Conservation (phyloP, 306 rosid species). For the Vigna reflexopilosa region DNA sequence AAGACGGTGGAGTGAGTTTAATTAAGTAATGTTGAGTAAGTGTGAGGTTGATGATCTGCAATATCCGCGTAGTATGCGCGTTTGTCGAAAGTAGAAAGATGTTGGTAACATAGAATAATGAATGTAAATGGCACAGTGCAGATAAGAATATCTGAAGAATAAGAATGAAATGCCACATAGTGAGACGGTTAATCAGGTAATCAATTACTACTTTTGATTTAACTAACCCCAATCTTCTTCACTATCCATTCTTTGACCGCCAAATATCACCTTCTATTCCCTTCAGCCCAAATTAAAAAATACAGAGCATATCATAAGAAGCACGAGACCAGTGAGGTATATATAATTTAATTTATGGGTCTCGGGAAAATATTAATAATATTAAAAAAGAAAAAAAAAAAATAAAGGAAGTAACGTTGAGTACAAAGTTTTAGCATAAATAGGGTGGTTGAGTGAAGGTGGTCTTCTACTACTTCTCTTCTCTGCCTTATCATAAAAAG, state of each 20-base stretch:
- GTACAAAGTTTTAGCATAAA: conserved; percentile 43
- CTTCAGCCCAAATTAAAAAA: no score
- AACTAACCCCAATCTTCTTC: conserved; percentile 30
- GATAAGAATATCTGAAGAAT: background rate
- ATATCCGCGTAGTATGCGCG: conserved; percentile 45
- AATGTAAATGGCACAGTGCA: background rate
- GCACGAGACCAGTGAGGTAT: background rate
- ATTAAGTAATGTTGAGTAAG: background rate
- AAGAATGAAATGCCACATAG: background rate
- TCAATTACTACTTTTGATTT: conserved; percentile 24
- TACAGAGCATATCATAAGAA: no score
- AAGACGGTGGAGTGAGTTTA: background rate
- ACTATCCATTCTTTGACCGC: conserved; percentile 36
- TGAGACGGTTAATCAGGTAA: background rate
- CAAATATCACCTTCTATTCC: background rate
- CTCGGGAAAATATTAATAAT: background rate
- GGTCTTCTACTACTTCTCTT: conserved; percentile 8
- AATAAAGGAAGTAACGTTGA: background rate
- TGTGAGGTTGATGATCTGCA: conserved; percentile 7
- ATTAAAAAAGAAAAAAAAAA: no score
- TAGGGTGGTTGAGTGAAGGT: conserved; percentile 47
- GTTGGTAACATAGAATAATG: background rate
- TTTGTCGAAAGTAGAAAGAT: conserved; percentile 19
- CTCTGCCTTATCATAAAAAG: conserved; percentile 46
- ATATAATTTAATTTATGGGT: background rate